phyloP scores from a whole-genome alignment of 1,284 basidiomycete genomes.

The Rugosomyces carneus region DNA sequence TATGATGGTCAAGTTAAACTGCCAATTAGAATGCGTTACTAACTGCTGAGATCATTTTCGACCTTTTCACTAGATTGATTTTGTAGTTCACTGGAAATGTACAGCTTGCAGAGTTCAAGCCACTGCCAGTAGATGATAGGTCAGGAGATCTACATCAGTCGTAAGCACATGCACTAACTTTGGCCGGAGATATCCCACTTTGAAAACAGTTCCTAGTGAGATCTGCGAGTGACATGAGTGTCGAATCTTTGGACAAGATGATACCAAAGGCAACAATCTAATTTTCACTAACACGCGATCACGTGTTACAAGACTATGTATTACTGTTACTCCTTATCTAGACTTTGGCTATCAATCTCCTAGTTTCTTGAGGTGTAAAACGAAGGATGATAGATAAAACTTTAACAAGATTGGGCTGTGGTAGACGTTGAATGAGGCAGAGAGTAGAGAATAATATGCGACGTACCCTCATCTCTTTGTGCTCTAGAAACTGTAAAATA shows the following conservation, averaged over 20 bases:
- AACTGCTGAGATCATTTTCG: conserved; percentile 44
- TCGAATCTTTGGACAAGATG: not conserved
- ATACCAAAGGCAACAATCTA: no score
- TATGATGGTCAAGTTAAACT: not conserved
- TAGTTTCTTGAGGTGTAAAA: conserved; percentile 91
- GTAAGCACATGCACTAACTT: conserved; percentile 35
- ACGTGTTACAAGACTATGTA: not conserved
- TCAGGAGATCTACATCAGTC: not conserved
- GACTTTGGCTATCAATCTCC: conserved; percentile 76
- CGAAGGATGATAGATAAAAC: conserved; percentile 87
- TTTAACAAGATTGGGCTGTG: conserved; percentile 79
- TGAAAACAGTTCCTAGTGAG: conserved; percentile 68
- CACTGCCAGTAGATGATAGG: conserved; percentile 38
- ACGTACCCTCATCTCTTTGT: conserved; percentile 37
- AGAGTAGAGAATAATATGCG: not conserved
- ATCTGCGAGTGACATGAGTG: conserved; percentile 56
- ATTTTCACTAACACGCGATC: no score
- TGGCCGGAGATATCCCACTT: conserved; percentile 52
- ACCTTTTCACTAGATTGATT: conserved; percentile 33
- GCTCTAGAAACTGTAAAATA: conserved; percentile 76
- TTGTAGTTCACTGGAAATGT: conserved; percentile 42
- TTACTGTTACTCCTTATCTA: not conserved
- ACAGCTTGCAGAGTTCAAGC: conserved; percentile 55
- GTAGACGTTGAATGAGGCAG: not conserved
- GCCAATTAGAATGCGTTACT: conserved; percentile 15